phyloP scores from a whole-genome alignment of 202 grass and related monocot species.

The Cymbopogon flexuosus region DNA sequence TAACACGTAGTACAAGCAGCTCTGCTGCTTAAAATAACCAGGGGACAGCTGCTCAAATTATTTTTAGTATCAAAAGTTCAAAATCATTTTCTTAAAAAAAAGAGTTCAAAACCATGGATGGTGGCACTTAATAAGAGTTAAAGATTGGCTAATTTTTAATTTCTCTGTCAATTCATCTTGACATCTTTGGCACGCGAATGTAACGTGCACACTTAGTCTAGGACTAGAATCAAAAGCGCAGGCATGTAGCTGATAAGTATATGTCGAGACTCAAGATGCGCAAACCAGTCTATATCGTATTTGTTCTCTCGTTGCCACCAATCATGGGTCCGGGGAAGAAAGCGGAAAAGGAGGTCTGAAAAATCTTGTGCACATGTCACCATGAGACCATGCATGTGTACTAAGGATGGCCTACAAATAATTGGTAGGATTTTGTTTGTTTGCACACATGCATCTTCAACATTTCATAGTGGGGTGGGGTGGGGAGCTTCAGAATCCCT shows the following conservation, averaged over 20 bases:
- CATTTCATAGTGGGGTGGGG: not conserved
- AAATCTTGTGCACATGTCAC: slow-evolving; percentile 8
- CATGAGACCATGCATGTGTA: not conserved
- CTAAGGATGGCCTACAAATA: slow-evolving; percentile 30
- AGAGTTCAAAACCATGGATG: too few species aligned
- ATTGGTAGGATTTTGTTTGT: slow-evolving; percentile 10
- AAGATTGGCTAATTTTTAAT: too few species aligned
- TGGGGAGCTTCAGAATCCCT: not conserved
- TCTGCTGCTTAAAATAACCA: not conserved
- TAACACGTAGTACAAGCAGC: too few species aligned
- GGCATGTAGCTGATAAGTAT: not conserved
- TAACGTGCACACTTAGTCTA: not conserved
- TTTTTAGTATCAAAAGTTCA: too few species aligned
- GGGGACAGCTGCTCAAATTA: too few species aligned
- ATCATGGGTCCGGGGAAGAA: not conserved
- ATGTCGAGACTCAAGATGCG: slow-evolving; percentile 6
- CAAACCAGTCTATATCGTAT: not conserved
- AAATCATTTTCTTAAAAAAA: too few species aligned
- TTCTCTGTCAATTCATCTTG: not conserved
- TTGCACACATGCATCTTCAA: not conserved
- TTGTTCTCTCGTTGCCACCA: not conserved
- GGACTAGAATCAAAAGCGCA: not conserved
- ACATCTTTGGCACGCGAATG: not conserved
- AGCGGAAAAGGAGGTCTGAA: not conserved
- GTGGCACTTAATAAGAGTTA: too few species aligned